A percentile compares a stretch with the other conserved stretches of the same genome.
Conservation (phyloP, 2,329 filamentous ascomycete genomes). For the Leptosphaerulina australis region DNA sequence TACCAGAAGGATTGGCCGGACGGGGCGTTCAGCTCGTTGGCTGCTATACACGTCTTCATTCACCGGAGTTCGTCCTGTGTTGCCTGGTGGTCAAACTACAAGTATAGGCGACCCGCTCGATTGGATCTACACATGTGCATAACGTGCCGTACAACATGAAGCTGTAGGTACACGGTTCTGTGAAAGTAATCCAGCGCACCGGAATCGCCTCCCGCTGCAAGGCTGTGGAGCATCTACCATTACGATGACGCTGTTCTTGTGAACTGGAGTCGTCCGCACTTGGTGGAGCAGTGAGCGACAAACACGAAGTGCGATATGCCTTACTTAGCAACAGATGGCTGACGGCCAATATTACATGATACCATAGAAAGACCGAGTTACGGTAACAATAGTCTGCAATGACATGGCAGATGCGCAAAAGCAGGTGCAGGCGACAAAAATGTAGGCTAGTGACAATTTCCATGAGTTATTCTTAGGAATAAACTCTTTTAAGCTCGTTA, state of each 20-base stretch:
- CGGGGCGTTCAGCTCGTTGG: constrained; percentile 4
- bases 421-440: constrained; percentile 40
- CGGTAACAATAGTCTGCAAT: constrained; percentile 23
- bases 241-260: constrained; percentile 9
- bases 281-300: constrained; percentile 29
- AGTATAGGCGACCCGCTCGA: constrained; percentile 12
- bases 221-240: constrained; percentile 19
- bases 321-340: constrained; percentile 22
- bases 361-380: constrained; percentile 26
- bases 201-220: constrained; percentile 21
- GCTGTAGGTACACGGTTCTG: background rate
- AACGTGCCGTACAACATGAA: constrained; percentile 12
- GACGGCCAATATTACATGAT: constrained; percentile 21
- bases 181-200: constrained; percentile 11
- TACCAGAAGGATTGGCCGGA: constrained; percentile 16
- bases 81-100: background rate
- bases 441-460: constrained; percentile 21
- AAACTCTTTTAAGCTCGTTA: constrained; percentile 39
- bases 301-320: constrained; percentile 38
- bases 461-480: constrained; percentile 43
- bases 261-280: constrained; percentile 16
- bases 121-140: constrained; percentile 14
- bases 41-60: constrained; percentile 5
- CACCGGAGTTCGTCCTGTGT: constrained; percentile 1
- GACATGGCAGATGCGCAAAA: constrained; percentile 28